These are phyloP conservation scores for Puccinia coronata DNA, from an alignment of 1,284 basidiomycete species.

Conservation along the genomic window DNA sequence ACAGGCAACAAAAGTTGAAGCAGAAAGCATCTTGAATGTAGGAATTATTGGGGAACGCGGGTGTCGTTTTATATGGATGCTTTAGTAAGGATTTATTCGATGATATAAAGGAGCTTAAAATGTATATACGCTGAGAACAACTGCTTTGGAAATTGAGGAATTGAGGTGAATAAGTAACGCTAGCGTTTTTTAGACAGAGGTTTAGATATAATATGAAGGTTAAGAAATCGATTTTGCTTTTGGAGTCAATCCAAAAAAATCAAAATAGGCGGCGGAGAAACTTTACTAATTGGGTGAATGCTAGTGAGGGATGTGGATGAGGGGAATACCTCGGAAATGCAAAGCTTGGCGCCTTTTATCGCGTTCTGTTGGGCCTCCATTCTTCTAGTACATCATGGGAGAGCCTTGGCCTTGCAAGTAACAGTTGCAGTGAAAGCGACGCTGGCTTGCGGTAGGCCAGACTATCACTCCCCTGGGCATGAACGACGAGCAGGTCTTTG, in stretches of 20 bases:
- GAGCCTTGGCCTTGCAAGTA: too few relatives aligned
- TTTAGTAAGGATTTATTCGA: too few relatives aligned
- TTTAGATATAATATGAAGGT: background rate
- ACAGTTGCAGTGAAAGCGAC: too few relatives aligned
- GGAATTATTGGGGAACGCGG: background rate
- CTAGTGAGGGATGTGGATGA: background rate
- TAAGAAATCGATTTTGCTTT: background rate
- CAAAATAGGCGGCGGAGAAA: background rate
- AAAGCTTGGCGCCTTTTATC: background rate
- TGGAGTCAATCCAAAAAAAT: constrained; percentile 17
- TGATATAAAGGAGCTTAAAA: background rate
- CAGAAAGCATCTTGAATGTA: constrained; percentile 17
- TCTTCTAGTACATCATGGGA: too few relatives aligned
- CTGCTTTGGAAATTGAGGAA: background rate
- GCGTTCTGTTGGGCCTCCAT: background rate
- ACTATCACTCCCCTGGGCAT: background rate
- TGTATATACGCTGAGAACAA: background rate
- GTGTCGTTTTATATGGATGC: too few relatives aligned
- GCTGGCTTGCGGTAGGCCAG: background rate
- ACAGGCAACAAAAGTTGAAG: background rate
- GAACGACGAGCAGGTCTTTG: background rate
- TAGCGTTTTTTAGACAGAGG: background rate
- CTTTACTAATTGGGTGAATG: background rate
- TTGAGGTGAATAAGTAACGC: background rate
- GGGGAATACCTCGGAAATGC: background rate